A percentile compares a stretch with the other conserved stretches of the same genome.
phyloP scores from a whole-genome alignment of 225 moss, liverwort and hornwort species.

The Polytrichum formosum region DNA sequence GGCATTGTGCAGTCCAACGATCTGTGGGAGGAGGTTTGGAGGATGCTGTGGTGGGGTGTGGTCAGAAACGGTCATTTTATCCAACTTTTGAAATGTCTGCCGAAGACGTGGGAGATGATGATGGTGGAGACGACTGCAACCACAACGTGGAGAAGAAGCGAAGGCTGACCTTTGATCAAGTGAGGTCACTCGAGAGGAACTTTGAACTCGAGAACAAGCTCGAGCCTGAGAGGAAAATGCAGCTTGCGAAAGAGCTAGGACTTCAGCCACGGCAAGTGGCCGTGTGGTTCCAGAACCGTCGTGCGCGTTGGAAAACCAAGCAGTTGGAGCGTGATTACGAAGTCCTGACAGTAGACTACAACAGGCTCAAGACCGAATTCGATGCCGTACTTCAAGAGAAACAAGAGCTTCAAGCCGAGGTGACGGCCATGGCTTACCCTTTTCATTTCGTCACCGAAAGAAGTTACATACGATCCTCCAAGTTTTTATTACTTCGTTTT shows the following conservation, averaged over 20 bases:
- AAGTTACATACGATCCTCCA: background rate
- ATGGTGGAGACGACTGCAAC: constrained; percentile 58
- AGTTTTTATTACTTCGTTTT: too few species aligned
- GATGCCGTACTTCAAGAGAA: constrained; percentile 51
- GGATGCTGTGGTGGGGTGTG: constrained; percentile 60
- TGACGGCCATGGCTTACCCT: constrained; percentile 13
- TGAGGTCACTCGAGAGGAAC: constrained; percentile 79
- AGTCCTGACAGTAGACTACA: constrained; percentile 68
- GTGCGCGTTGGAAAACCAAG: constrained; percentile 88
- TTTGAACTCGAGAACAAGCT: constrained; percentile 89
- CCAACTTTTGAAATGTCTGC: constrained; percentile 56
- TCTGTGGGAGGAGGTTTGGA: constrained; percentile 48
- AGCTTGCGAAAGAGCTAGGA: constrained; percentile 74
- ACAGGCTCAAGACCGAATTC: constrained; percentile 58
- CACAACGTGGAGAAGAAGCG: constrained; percentile 81
- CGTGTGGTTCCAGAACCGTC: constrained; percentile 89
- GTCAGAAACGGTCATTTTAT: constrained; percentile 68
- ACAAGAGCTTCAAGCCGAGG: constrained; percentile 69
- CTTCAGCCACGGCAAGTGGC: constrained; percentile 85
- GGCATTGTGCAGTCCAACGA: constrained; percentile 42
- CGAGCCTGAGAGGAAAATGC: constrained; percentile 88
- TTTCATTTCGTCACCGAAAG: background rate
- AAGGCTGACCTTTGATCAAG: constrained; percentile 71
- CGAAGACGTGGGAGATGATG: constrained; percentile 72
- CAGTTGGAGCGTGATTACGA: constrained; percentile 82